Base-by-base conservation (phyloP, 345 rosid species). In the Toxicodendron radicans region DNA sequence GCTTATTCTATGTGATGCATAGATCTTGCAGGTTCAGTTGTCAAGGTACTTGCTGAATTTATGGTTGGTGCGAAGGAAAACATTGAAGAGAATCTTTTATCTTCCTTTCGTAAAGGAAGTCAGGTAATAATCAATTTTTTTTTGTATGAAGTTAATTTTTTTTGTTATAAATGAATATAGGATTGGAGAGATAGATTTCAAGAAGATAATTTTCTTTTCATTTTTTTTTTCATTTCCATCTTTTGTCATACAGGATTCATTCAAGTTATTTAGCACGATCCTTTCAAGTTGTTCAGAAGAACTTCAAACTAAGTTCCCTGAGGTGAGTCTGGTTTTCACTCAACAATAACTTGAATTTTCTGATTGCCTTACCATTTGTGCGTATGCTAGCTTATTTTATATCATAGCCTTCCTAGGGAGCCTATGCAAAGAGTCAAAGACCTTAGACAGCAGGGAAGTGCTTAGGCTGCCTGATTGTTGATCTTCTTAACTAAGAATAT, bases 1-100 rank as follows among this genome's bases (percentile, higher is more conserved):
- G 6, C 72, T 41, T 41, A 27, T n/a, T 64, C 41, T n/a, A 13
- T 38, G 10, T 69, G 21, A 33, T 76, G 58, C n/a, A 53, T 18
- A 35, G 35, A 68, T 70, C 51, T 80, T 82, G 76, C 52, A 93
- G 99, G 80, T 66, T 65, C 78, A 68, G 58, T 88, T 33, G 85
- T 82, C 76, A 87, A 86, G 81, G 61, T 78, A 76, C 82, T 95
- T 52, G 83, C 82, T 23, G 91, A 87, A 66, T 76, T 75, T 76
- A 78, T 91, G 85, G 78, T 79, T 63, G 87, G 75, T 46, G 71
- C 88, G 52, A 93, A 93, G 87, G 99, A 95, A 83, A 91, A 93
- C 71, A 56, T 89, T 21, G 82, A 84, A 54, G 88, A 73, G 38
- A 87, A 82, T 76, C 80, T 85, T 79, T 73, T 84, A 23, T 54